These are phyloP conservation scores for Chloropicon primus DNA, from an alignment of 139 green algal genomes.

Conservation along the genomic window DNA sequence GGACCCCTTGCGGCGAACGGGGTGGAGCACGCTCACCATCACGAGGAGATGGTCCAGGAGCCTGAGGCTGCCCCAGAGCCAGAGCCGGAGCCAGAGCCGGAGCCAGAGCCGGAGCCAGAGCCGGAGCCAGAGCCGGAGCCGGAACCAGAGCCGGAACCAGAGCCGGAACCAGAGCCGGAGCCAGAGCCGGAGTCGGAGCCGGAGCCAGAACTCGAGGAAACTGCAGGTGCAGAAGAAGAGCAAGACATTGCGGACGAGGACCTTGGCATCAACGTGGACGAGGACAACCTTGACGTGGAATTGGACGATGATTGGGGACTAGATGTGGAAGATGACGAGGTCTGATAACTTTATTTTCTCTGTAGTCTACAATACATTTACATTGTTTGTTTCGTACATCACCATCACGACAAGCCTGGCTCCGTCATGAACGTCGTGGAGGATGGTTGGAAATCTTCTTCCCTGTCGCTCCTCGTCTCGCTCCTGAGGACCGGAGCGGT, in stretches of 20 bases:
- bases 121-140: not conserved
- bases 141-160: not conserved
- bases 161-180: not conserved
- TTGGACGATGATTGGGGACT: constrained; percentile 49
- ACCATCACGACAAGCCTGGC: not conserved
- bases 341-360: not conserved
- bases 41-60: too few relatives aligned
- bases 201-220: not conserved
- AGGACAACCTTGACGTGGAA: constrained; percentile 18
- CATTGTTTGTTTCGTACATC: not conserved
- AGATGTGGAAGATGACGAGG: constrained; percentile 24
- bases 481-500: not conserved
- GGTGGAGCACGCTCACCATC: too few relatives aligned
- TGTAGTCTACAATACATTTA: not conserved
- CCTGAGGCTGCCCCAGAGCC: too few relatives aligned
- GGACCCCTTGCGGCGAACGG: too few relatives aligned
- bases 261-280: not conserved
- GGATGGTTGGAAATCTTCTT: not conserved
- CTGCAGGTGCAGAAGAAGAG: constrained; percentile 10
- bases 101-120: not conserved
- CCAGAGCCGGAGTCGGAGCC: not conserved
- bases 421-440: not conserved
- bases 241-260: not conserved
- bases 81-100: not conserved
- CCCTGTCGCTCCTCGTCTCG: not conserved